A percentile compares a stretch with the other conserved stretches of the same genome.
Conservation (phyloP, 768 basidiomycete species). For the Strobilomyces dryophilus region DNA sequence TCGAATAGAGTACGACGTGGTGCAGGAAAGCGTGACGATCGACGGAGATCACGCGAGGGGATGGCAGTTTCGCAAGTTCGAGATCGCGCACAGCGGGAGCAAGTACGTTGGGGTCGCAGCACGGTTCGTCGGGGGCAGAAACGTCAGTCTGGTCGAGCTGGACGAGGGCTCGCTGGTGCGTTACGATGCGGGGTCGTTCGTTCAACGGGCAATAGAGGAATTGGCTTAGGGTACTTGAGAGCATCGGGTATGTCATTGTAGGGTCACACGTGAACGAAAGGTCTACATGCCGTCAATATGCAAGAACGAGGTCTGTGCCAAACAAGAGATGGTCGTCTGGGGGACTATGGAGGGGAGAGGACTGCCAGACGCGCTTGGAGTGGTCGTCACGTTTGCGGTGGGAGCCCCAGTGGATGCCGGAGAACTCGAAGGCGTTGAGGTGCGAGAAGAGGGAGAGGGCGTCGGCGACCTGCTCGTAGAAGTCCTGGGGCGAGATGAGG, state of each 20-base stretch:
- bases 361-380: slow-evolving; percentile 50
- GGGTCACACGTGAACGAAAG: slow-evolving; percentile 8
- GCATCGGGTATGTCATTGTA: slow-evolving; percentile 12
- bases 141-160: slow-evolving; percentile 29
- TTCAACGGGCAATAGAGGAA: slow-evolving; percentile 42
- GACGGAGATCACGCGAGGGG: slow-evolving; percentile 54
- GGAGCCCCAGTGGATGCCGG: slow-evolving; percentile 71
- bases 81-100: slow-evolving; percentile 43
- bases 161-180: slow-evolving; percentile 40
- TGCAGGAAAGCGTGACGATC: slow-evolving; percentile 47
- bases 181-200: slow-evolving; percentile 46
- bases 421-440: slow-evolving; percentile 66
- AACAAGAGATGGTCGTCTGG: slow-evolving; percentile 30
- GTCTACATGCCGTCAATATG: slow-evolving; percentile 26
- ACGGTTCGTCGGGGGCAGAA: slow-evolving; percentile 47
- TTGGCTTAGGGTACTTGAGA: slow-evolving; percentile 26
- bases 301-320: slow-evolving; percentile 25
- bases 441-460: slow-evolving; percentile 56
- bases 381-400: slow-evolving; percentile 42
- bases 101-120: slow-evolving; percentile 67
- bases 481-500: slow-evolving; percentile 40
- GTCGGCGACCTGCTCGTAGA: slow-evolving; percentile 57
- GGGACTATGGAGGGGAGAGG: slow-evolving; percentile 39
- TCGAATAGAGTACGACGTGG: slow-evolving; percentile 67
- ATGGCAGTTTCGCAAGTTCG: slow-evolving; percentile 69